Percentiles rank a stretch among this genome's conserved stretches.
Conservation (phyloP, 768 basidiomycete species). For the Mycena leptocephala region DNA sequence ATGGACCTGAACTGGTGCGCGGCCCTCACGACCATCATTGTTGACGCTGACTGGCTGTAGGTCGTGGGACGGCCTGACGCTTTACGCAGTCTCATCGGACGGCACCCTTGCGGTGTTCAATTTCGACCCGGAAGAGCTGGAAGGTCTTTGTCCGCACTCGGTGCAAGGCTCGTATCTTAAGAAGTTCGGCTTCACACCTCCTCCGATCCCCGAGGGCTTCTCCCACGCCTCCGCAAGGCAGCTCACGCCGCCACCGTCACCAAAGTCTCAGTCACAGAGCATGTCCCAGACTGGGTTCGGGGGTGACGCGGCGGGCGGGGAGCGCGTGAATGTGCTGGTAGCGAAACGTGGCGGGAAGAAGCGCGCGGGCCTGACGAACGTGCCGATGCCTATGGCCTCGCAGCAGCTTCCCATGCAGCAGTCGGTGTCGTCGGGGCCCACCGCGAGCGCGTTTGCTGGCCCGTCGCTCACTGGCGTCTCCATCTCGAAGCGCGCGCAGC, state of each 20-base stretch:
- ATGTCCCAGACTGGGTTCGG: constrained; percentile 59
- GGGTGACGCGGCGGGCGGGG: constrained; percentile 60
- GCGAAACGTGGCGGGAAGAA: constrained; percentile 83
- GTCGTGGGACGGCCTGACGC: constrained; percentile 93
- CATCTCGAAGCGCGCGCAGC: constrained; percentile 55
- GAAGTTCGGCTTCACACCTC: constrained; percentile 83
- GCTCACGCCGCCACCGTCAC: constrained; percentile 69
- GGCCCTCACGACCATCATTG: constrained; percentile 11
- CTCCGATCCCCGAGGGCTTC: constrained; percentile 80
- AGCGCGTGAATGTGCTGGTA: constrained; percentile 81
- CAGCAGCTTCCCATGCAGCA: constrained; percentile 11
- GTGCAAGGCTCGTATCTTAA: constrained; percentile 87
- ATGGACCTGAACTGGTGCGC: constrained; percentile 96
- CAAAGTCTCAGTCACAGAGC: constrained; percentile 49
- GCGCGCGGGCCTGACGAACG: constrained; percentile 55
- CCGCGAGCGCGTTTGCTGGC: constrained; percentile 19
- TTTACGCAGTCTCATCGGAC: constrained; percentile 97
- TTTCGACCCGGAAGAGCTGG: constrained; percentile 86
- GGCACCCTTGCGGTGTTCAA: constrained; percentile 93
- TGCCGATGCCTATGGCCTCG: constrained; percentile 36
- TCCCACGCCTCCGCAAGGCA: constrained; percentile 64
- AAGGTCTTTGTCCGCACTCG: constrained; percentile 82
- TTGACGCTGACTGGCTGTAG: constrained; percentile 56
- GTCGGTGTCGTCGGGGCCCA: constrained; percentile 21
- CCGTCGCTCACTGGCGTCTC: constrained; percentile 43